These are phyloP conservation scores for Testicularia cyperi DNA, from an alignment of 1,284 basidiomycete genomes.

Conservation along the genomic window DNA sequence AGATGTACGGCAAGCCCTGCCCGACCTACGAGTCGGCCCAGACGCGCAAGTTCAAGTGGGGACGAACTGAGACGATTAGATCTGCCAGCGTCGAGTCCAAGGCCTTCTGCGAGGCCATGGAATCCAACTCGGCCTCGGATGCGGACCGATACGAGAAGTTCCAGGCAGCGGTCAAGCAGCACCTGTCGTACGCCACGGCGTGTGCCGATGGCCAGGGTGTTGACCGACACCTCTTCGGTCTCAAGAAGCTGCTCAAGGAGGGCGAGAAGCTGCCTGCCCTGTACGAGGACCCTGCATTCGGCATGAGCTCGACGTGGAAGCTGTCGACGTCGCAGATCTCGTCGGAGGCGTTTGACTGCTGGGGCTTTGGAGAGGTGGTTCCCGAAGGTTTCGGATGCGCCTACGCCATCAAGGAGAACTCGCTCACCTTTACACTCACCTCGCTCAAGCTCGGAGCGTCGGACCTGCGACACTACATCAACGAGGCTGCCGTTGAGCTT, in stretches of 20 bases:
- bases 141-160: slow-evolving; percentile 71
- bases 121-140: slow-evolving; percentile 67
- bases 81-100: slow-evolving; percentile 79
- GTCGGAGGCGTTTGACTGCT: slow-evolving; percentile 80
- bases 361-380: slow-evolving; percentile 94
- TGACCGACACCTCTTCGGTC: slow-evolving; percentile 88
- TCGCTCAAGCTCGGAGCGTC: slow-evolving; percentile 70
- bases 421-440: slow-evolving; percentile 91
- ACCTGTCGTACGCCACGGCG: slow-evolving; percentile 83
- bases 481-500: slow-evolving; percentile 59
- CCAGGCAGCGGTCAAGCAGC: slow-evolving; percentile 75
- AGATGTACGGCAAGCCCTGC: slow-evolving; percentile 75
- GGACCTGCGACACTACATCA: slow-evolving; percentile 59
- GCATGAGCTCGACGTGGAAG: slow-evolving; percentile 81
- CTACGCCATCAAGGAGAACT: slow-evolving; percentile 84
- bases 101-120: slow-evolving; percentile 85
- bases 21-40: slow-evolving; percentile 91
- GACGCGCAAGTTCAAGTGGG: slow-evolving; percentile 87
- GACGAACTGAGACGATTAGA: slow-evolving; percentile 92
- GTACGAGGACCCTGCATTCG: slow-evolving; percentile 76
- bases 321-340: slow-evolving; percentile 86
- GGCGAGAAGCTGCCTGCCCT: slow-evolving; percentile 77
- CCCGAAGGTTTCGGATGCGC: slow-evolving; percentile 89
- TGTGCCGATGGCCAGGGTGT: slow-evolving; percentile 93
- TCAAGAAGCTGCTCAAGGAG: slow-evolving; percentile 77